Conservation (phyloP, 495 filamentous ascomycete species). For the Penicillium antarcticum region DNA sequence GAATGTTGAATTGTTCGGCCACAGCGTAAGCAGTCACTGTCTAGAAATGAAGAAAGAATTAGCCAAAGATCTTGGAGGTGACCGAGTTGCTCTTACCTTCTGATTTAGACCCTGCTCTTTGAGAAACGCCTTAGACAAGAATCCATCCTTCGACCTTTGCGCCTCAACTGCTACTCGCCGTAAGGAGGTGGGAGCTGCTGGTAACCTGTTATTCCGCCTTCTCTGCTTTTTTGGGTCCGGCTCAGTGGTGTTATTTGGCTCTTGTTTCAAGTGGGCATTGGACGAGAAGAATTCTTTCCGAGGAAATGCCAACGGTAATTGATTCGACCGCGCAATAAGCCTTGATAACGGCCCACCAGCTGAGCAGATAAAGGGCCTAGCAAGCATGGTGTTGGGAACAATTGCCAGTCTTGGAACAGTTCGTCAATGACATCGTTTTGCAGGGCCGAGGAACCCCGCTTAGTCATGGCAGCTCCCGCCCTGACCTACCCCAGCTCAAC, state of each 20-base stretch:
- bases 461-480: slow-evolving; percentile 19
- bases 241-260: slow-evolving; percentile 19
- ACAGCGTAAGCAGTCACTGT: slow-evolving; percentile 79
- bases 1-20: slow-evolving; percentile 82
- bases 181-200: slow-evolving; percentile 53
- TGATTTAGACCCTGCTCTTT: slow-evolving; percentile 41
- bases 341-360: slow-evolving; percentile 24
- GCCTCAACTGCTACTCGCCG: slow-evolving; percentile 58
- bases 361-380: slow-evolving; percentile 31
- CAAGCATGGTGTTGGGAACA: slow-evolving; percentile 30
- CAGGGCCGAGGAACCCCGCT: slow-evolving; percentile 17
- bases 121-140: slow-evolving; percentile 36
- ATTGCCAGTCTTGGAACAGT: not conserved
- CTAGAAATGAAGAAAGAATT: slow-evolving; percentile 30
- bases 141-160: slow-evolving; percentile 53
- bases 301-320: slow-evolving; percentile 29
- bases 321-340: slow-evolving; percentile 23
- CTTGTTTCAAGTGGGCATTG: slow-evolving; percentile 40
- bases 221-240: slow-evolving; percentile 37
- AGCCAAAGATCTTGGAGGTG: slow-evolving; percentile 18
- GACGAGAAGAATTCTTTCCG: slow-evolving; percentile 51
- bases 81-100: slow-evolving; percentile 27
- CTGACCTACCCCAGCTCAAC: slow-evolving; percentile 22
- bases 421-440: slow-evolving; percentile 17
- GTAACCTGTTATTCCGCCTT: slow-evolving; percentile 40